Evolutionary conservation across 768 basidiomycete species (phyloP), one percentile per base, ranked within the genome.

Genomic region (Trichaptum fuscoviolaceum): DNA sequence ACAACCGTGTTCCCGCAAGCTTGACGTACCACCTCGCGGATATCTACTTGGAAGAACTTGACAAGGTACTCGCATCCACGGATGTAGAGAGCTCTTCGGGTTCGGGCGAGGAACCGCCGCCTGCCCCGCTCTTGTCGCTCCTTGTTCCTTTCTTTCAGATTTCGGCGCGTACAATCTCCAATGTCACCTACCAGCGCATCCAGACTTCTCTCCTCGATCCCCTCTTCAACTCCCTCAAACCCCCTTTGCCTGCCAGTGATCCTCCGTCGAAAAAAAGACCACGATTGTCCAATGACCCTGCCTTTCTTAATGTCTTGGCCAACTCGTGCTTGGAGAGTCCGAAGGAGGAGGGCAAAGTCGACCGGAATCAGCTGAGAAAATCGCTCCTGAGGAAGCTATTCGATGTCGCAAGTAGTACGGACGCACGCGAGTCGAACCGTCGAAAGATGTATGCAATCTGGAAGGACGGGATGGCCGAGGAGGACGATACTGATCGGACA

Each of bases 11-110:
- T 1, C 93, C 96, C 1, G 77, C 82, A 2, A 87, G 95, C 67
- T 81, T 99, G 23, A 81, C 87, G 25, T 95, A 89, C 73, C 96
- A 99, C 75, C 76, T 99, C 23, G 83, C 89, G 17, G 96, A 99
- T 74, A 87, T 98, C 61, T 97, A 93, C 75, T 75, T 96, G 17
- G 90, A 93, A 69, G 96, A 99, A 74, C 84, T 99, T 36, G 87
- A 97, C 73, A 94, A 87, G 72, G 85, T 79, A 2, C 71, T 87
- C 34, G 77, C 67, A 27, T 73, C 71, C 57, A 67, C 70, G 7
- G 73, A 73, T 35, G 65, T 64, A 35, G 73, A 70, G 57, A 12
- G 42, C 20, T 6, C 42, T 52, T 52, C 42, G 42, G 42, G 15
- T 52, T 52, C 42, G 42, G 69, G 74, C 0, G 65, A 76, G 20